A percentile compares a stretch with the other conserved stretches of the same genome.
Conservation (phyloP, 2,329 filamentous ascomycete genomes). For the Colletotrichum plurivorum region DNA sequence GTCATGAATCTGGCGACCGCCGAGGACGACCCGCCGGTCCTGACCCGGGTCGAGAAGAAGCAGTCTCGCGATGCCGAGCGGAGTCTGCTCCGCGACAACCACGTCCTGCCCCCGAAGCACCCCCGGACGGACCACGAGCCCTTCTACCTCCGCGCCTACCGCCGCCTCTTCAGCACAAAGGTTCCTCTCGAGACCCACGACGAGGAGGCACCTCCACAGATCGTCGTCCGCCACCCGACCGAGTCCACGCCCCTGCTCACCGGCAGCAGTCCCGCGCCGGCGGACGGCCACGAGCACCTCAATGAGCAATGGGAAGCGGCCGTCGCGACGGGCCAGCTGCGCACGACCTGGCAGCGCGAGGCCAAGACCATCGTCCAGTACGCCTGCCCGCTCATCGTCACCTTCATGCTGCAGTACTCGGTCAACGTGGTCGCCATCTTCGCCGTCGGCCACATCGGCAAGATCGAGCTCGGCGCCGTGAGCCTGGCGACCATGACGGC, state of each 20-base stretch:
- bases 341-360: constrained; percentile 93
- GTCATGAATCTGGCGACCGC: constrained; percentile 72
- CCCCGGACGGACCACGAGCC: constrained; percentile 49
- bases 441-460: constrained; percentile 82
- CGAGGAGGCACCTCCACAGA: constrained; percentile 51
- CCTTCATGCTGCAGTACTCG: constrained; percentile 86
- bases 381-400: constrained; percentile 78
- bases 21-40: constrained; percentile 57
- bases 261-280: constrained; percentile 18
- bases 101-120: constrained; percentile 75
- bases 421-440: constrained; percentile 88
- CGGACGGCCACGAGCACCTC: constrained; percentile 65
- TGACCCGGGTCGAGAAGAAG: constrained; percentile 70
- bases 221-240: constrained; percentile 52
- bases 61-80: constrained; percentile 71
- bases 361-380: constrained; percentile 83
- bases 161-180: constrained; percentile 70
- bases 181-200: constrained; percentile 55
- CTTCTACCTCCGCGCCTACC: constrained; percentile 59
- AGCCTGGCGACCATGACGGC: constrained; percentile 79
- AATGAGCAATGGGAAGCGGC: constrained; percentile 89
- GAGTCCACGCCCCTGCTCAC: constrained; percentile 59
- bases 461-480: constrained; percentile 65
- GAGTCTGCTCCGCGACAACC: constrained; percentile 75
- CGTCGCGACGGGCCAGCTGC: constrained; percentile 83